Evolutionary conservation across 768 basidiomycete genomes (phyloP).

Genomic region (Dacryopinax primogenitus): DNA sequence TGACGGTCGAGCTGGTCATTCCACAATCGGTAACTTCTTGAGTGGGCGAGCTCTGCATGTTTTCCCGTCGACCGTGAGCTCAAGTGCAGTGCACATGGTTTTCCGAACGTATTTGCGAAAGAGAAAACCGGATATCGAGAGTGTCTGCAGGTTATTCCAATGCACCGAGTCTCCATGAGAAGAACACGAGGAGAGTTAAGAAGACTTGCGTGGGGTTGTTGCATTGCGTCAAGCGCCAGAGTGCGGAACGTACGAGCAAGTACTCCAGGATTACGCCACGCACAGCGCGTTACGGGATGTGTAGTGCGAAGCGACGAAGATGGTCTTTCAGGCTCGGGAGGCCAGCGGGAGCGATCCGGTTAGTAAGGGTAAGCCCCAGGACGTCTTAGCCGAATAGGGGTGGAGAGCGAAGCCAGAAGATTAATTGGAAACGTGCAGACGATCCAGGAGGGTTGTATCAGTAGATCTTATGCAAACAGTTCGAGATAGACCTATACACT

Average conservation of each 20-base stretch:
- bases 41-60: slow-evolving; percentile 27
- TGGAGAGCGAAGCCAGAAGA: background rate
- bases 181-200: slow-evolving; percentile 30
- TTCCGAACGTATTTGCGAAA: slow-evolving; percentile 28
- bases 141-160: slow-evolving; percentile 27
- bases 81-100: slow-evolving; percentile 28
- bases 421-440: background rate
- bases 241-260: slow-evolving; percentile 31
- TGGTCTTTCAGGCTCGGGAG: slow-evolving; percentile 10
- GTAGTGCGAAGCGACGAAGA: slow-evolving; percentile 24
- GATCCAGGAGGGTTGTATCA: background rate
- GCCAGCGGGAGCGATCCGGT: background rate
- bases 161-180: slow-evolving; percentile 32
- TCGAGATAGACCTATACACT: too few species aligned
- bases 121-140: slow-evolving; percentile 22
- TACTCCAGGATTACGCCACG: slow-evolving; percentile 32
- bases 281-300: slow-evolving; percentile 28
- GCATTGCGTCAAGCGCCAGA: slow-evolving; percentile 33
- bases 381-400: background rate
- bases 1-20: slow-evolving; percentile 34
- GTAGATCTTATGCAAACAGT: background rate
- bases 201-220: slow-evolving; percentile 35
- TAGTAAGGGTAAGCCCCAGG: background rate
- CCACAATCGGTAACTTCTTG: background rate
- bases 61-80: slow-evolving; percentile 29